These are phyloP conservation scores for Lentinus brumalis DNA, from an alignment of 768 basidiomycete species.

Conservation along the genomic window DNA sequence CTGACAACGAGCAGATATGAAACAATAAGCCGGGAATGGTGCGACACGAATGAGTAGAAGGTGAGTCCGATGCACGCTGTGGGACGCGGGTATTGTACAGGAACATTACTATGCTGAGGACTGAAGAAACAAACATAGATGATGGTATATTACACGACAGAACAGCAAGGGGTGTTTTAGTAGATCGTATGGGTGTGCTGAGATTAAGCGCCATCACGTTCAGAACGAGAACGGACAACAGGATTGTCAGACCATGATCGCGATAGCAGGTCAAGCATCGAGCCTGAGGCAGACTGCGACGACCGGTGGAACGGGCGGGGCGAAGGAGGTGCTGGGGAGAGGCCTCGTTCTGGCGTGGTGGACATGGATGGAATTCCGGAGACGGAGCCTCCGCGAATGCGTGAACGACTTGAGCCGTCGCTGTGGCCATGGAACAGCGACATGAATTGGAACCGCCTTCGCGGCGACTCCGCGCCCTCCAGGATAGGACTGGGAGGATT, in stretches of 20 bases:
- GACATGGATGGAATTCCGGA: background rate
- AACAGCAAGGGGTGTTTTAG: background rate
- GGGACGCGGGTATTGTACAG: background rate
- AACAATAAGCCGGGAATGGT: background rate
- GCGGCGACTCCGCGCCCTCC: slow-evolving; percentile 12
- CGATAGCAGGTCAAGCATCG: slow-evolving; percentile 12
- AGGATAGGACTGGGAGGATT: background rate
- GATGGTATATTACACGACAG: background rate
- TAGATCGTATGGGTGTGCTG: background rate
- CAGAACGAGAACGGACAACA: background rate
- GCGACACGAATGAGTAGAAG: background rate
- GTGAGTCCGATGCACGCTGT: too few species aligned
- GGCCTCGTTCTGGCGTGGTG: background rate
- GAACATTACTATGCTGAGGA: too few species aligned
- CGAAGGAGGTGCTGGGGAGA: background rate
- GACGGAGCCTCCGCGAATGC: background rate
- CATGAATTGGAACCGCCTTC: slow-evolving; percentile 16
- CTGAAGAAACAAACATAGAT: background rate
- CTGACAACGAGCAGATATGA: too few species aligned
- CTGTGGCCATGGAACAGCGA: slow-evolving; percentile 12
- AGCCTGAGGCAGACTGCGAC: slow-evolving; percentile 13
- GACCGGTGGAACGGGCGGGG: slow-evolving; percentile 9
- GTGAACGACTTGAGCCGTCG: background rate
- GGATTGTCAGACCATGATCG: slow-evolving; percentile 9
- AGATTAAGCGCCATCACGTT: background rate